Evolutionary conservation across 257 asterid genomes (phyloP), one percentile per base, ranked within the genome.

Genomic region (Cynanchum wilfordii): DNA sequence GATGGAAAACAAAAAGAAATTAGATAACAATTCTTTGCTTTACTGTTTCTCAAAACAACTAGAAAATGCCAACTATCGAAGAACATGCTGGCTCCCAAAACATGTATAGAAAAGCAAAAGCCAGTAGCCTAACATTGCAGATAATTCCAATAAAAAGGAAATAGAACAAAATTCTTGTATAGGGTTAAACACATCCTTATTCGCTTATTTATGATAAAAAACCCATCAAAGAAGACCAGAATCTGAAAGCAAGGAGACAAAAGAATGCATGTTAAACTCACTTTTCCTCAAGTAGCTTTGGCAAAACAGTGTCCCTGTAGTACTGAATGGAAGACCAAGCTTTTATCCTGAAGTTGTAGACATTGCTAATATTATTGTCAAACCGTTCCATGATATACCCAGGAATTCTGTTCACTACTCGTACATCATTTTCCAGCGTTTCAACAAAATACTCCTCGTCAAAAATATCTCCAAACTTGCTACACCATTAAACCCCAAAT

Each of bases 211-310:
- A 80, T 66, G 68, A 38, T 64, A 59, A 47, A 45, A 1, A 15
- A 50, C 33, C 38, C 49, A 58, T 30, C n/a, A 60, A 69, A 27
- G 15, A 60, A 16, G 77, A 29, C 17, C 74, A 73, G 40, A 47
- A 59, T 47, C 40, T 19, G 54, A 33, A 75, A 62, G 24, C 68
- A 78, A 81, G 38, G 56, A 59, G 30, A 63, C 22, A 3, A 75
- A 38, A 74, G 71, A 76, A 80, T 25, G 62, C 70, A 58, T 73
- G 45, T 70, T 25, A 22, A 69, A 81, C 96, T 89, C 83, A 95
- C 99, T 87, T 92, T 79, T 90, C 97, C 85, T 95, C 99, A 42
- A 92, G 94, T 73, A 95, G 83, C 90, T 87, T 90, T 38, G 99
- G 99, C 59, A 92, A 89, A 79, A 95, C 99, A 55, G 79, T 87